Evolutionary conservation across 257 asterid species (phyloP).

Genomic region (Jaltomata sinuosa): DNA sequence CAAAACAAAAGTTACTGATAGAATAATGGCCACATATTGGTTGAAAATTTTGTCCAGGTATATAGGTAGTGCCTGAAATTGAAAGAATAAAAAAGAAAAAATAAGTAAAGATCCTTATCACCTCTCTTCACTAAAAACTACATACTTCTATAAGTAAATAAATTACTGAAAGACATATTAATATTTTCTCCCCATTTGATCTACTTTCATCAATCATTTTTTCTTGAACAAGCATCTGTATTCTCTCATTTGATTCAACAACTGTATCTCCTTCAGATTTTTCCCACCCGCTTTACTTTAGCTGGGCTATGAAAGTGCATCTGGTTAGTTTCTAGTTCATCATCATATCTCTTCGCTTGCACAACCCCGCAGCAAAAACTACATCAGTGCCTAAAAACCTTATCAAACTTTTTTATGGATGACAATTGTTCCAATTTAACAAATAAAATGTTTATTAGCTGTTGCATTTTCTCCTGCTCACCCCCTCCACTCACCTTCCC

Average conservation of each 20-base stretch:
- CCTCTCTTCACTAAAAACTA: not conserved
- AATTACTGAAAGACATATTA: not conserved
- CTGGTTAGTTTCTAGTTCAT: not conserved
- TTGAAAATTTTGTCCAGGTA: constrained; percentile 90
- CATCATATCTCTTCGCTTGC: not conserved
- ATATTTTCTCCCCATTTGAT: not conserved
- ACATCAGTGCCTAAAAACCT: not conserved
- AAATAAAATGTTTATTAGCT: not conserved
- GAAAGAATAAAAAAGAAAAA: not conserved
- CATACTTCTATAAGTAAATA: not conserved
- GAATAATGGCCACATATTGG: constrained; percentile 84
- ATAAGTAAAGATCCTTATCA: not conserved
- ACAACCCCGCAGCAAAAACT: not conserved
- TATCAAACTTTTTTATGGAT: not conserved
- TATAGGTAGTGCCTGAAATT: constrained; percentile 90
- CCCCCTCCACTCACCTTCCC: not conserved
- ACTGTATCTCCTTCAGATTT: not conserved
- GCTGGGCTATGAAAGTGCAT: not conserved
- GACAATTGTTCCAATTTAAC: not conserved
- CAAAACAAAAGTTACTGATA: constrained; percentile 94
- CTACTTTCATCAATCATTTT: not conserved
- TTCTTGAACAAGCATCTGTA: not conserved
- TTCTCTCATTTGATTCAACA: not conserved
- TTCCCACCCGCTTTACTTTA: not conserved
- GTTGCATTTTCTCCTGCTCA: not conserved